Conservation (phyloP, 164 flowering plant species). For the Nymphaea colorata region DNA sequence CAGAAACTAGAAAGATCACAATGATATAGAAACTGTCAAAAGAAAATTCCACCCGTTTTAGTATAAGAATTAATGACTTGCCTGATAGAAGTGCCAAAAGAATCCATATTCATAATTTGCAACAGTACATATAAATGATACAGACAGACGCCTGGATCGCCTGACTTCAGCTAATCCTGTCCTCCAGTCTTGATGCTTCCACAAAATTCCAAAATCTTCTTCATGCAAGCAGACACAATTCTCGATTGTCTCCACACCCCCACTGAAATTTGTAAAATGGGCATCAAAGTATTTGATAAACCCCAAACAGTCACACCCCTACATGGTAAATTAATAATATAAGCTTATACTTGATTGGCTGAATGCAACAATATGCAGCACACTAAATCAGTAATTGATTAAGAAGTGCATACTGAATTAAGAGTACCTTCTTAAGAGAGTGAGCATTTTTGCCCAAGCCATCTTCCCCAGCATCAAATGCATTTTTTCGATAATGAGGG, state of each 20-base stretch:
- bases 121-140: conserved; percentile 76
- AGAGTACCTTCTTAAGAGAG: conserved; percentile 67
- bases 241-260: conserved; percentile 90
- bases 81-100: conserved; percentile 56
- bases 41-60: background rate
- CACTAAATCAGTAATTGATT: background rate
- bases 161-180: conserved; percentile 81
- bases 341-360: background rate
- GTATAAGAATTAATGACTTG: background rate
- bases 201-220: conserved; percentile 81
- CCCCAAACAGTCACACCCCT: conserved; percentile 96
- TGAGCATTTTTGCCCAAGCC: conserved; percentile 95
- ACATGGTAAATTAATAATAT: conserved; percentile 6
- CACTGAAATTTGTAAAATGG: conserved; percentile 80
- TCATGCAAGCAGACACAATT: conserved; percentile 95
- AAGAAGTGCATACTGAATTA: background rate
- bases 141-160: conserved; percentile 68
- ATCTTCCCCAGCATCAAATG: conserved; percentile 97
- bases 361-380: background rate
- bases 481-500: conserved; percentile 91
- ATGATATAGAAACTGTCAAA: too few relatives aligned
- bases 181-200: conserved; percentile 98
- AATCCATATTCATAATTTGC: conserved; percentile 94
- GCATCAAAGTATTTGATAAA: conserved; percentile 87
- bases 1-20: background rate